Evolutionary conservation across 2,329 filamentous ascomycete species (phyloP).

Genomic region (Polytolypa hystricis): DNA sequence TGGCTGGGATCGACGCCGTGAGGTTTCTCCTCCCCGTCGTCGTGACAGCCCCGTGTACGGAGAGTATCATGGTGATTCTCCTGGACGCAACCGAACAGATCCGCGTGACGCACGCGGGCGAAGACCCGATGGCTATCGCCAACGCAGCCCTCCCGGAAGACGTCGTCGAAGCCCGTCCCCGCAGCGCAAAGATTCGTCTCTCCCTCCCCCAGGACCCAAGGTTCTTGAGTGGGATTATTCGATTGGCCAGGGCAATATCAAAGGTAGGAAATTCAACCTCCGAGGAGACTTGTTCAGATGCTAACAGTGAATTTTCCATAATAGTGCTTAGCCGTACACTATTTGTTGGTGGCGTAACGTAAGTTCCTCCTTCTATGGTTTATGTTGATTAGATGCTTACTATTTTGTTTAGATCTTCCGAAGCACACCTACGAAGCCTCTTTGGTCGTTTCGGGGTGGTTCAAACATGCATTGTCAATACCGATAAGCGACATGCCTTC

Average conservation of each 20-base stretch:
- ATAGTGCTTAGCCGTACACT: slow-evolving; percentile 81
- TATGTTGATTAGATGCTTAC: slow-evolving; percentile 13
- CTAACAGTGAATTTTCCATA: too few species aligned
- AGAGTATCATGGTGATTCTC: slow-evolving; percentile 61
- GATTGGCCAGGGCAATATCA: slow-evolving; percentile 68
- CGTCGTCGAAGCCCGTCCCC: slow-evolving; percentile 55
- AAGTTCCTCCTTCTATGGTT: slow-evolving; percentile 33
- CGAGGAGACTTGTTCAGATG: too few species aligned
- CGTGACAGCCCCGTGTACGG: slow-evolving; percentile 60
- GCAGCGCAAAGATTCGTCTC: slow-evolving; percentile 30
- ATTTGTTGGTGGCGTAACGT: slow-evolving; percentile 92
- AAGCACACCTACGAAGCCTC: slow-evolving; percentile 67
- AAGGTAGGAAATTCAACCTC: too few species aligned
- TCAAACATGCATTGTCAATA: slow-evolving; percentile 96
- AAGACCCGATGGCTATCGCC: slow-evolving; percentile 60
- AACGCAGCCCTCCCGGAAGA: slow-evolving; percentile 69
- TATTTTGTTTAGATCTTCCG: slow-evolving; percentile 50
- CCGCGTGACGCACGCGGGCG: slow-evolving; percentile 40
- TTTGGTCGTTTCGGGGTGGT: slow-evolving; percentile 78
- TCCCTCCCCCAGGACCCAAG: slow-evolving; percentile 49
- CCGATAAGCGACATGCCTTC: slow-evolving; percentile 95
- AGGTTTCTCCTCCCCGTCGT: slow-evolving; percentile 51
- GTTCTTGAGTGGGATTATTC: slow-evolving; percentile 68
- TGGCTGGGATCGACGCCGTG: slow-evolving; percentile 58
- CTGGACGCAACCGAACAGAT: slow-evolving; percentile 49